Evolutionary conservation across 2,329 filamentous ascomycete species (phyloP).

Genomic region (Fusarium domesticum): DNA sequence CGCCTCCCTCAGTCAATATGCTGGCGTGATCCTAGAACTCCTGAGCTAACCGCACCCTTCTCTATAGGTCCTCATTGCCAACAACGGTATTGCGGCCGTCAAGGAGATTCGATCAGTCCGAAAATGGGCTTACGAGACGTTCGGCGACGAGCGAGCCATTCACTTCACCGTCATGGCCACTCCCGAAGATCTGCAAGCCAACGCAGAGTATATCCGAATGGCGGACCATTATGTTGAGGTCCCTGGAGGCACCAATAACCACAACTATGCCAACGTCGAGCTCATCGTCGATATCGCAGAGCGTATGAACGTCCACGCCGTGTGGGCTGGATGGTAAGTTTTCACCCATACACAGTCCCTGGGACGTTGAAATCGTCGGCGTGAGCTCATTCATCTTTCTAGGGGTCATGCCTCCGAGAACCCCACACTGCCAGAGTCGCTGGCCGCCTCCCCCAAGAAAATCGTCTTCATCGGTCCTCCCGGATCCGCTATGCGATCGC

Average conservation of each 20-base stretch:
- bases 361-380: constrained; percentile 6
- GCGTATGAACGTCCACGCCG: constrained; percentile 96
- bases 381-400: constrained; percentile 1
- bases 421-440: constrained; percentile 91
- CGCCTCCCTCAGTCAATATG: too few species aligned
- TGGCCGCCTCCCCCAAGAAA: constrained; percentile 95
- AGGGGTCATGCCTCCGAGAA: constrained; percentile 99
- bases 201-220: constrained; percentile 99
- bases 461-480: constrained; percentile 99
- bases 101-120: constrained; percentile 98
- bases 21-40: neutral
- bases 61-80: constrained; percentile 87
- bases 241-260: constrained; percentile 98
- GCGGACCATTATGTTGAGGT: constrained; percentile 99
- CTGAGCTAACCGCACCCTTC: constrained; percentile 14
- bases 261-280: constrained; percentile 99
- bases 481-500: constrained; percentile 95
- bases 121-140: constrained; percentile 99
- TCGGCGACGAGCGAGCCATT: constrained; percentile 96
- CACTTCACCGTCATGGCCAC: constrained; percentile 99
- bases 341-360: constrained; percentile 2
- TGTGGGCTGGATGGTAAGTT: constrained; percentile 95
- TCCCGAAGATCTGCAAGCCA: constrained; percentile 93
- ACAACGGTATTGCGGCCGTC: constrained; percentile 99
- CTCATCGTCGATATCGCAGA: constrained; percentile 98